A percentile compares a stretch with the other conserved stretches of the same genome.
Evolutionary conservation across 192 early-diverging fungal genomes (phyloP).

Genomic region (Coemansia sp.): DNA sequence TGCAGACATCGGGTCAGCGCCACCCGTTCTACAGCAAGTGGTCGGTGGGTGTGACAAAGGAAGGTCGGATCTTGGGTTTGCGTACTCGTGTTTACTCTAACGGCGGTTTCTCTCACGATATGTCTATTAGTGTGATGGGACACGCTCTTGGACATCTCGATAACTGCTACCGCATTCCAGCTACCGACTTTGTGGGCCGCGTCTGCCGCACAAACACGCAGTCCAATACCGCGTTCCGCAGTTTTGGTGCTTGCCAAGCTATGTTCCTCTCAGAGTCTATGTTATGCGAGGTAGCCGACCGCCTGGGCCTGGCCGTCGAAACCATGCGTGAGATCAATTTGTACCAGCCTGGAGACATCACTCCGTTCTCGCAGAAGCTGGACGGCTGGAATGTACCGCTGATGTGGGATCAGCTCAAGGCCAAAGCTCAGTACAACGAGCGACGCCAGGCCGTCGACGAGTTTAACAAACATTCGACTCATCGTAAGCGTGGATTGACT

Average conservation of each 20-base stretch:
- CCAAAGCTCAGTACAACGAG: slow-evolving; percentile 55
- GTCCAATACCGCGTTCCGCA: slow-evolving; percentile 87
- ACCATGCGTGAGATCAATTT: slow-evolving; percentile 70
- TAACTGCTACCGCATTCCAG: slow-evolving; percentile 79
- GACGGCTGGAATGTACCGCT: slow-evolving; percentile 67
- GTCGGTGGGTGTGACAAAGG: slow-evolving; percentile 70
- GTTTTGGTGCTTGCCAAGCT: slow-evolving; percentile 86
- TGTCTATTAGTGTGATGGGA: slow-evolving; percentile 72
- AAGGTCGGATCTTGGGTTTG: slow-evolving; percentile 69
- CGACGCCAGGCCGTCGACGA: slow-evolving; percentile 63
- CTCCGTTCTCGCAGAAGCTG: slow-evolving; percentile 72
- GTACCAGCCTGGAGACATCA: slow-evolving; percentile 69
- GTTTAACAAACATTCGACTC: slow-evolving; percentile 72
- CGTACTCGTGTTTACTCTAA: slow-evolving; percentile 64
- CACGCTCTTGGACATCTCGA: slow-evolving; percentile 75
- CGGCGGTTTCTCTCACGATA: slow-evolving; percentile 68
- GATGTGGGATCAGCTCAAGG: slow-evolving; percentile 70
- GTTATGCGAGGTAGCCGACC: slow-evolving; percentile 79
- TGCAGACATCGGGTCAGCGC: slow-evolving; percentile 71
- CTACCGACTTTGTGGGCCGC: slow-evolving; percentile 65
- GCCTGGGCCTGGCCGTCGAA: slow-evolving; percentile 64
- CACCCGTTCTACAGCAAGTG: slow-evolving; percentile 83
- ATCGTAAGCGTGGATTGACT: slow-evolving; percentile 79
- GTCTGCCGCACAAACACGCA: slow-evolving; percentile 83
- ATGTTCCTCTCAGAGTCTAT: slow-evolving; percentile 81